Evolutionary conservation across 1,139 yeast species (phyloP).

Genomic region (Hansenula lynferdii): DNA sequence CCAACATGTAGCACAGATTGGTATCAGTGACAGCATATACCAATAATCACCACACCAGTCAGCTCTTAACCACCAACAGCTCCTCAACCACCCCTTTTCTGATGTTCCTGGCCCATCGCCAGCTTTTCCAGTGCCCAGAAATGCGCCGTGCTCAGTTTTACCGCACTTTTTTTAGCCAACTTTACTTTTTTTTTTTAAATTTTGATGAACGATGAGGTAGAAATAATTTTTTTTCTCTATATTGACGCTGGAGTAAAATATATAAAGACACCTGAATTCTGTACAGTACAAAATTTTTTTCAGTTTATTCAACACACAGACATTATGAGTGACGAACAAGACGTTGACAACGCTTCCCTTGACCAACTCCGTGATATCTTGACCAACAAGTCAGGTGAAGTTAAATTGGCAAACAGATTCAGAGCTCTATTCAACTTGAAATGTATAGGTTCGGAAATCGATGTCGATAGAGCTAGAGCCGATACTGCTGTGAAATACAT

Average conservation of each 20-base stretch:
- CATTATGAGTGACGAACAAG: slow-evolving; percentile 12
- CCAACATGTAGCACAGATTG: no score
- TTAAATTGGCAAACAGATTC: slow-evolving; percentile 78
- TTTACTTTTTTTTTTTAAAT: not conserved
- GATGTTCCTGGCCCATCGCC: no score
- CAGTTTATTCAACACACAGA: not conserved
- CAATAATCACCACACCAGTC: no score
- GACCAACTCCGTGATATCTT: slow-evolving; percentile 71
- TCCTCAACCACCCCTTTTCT: not conserved
- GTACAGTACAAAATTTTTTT: not conserved
- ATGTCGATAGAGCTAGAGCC: slow-evolving; percentile 42
- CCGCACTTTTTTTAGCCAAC: no score
- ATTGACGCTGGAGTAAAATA: not conserved
- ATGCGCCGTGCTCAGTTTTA: no score
- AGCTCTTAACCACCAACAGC: not conserved
- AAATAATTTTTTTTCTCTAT: not conserved
- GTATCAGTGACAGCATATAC: no score
- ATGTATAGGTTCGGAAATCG: slow-evolving; percentile 65
- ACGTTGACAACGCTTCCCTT: slow-evolving; percentile 41
- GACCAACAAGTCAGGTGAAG: slow-evolving; percentile 57
- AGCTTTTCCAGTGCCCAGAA: no score
- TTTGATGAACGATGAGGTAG: slow-evolving; percentile 1
- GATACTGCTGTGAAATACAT: slow-evolving; percentile 77
- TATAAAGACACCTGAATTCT: not conserved
- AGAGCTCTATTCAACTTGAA: slow-evolving; percentile 91